Percentiles rank a stretch among this genome's conserved stretches.
phyloP scores from a whole-genome alignment of 176 grass and related monocot genomes.

The Poa annua region DNA sequence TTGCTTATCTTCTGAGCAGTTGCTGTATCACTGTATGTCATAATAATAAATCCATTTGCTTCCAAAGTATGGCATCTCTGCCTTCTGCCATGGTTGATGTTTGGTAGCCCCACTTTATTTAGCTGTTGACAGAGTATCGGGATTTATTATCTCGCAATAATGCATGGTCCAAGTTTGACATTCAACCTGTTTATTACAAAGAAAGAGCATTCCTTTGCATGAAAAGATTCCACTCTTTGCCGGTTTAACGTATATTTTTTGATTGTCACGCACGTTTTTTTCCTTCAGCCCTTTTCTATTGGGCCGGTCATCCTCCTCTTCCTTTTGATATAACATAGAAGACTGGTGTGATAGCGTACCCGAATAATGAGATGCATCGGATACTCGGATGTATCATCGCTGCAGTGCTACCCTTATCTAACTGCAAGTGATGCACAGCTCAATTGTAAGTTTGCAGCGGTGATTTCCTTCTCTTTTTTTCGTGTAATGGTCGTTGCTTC shows the following conservation, averaged over 20 bases:
- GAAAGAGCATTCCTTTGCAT: not conserved
- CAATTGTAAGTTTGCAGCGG: not conserved
- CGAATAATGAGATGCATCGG: not conserved
- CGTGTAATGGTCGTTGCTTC: not conserved
- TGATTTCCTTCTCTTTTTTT: too few species aligned
- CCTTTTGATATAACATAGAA: not conserved
- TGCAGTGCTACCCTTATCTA: not conserved
- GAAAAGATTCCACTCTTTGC: not conserved
- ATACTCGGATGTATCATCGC: not conserved
- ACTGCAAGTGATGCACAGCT: not conserved
- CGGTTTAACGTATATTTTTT: not conserved
- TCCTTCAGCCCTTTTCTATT: not conserved
- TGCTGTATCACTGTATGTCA: not conserved
- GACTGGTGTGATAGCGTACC: not conserved
- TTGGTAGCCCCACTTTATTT: slow-evolving; percentile 19
- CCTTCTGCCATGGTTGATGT: not conserved
- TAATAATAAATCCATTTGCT: not conserved
- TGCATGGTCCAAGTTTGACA: slow-evolving; percentile 25
- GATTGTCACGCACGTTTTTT: not conserved
- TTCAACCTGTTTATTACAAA: not conserved
- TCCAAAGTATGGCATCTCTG: not conserved
- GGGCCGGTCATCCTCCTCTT: not conserved
- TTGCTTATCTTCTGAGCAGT: slow-evolving; percentile 29
- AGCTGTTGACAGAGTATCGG: not conserved
- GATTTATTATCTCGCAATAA: not conserved